Percentiles rank a stretch among this genome's conserved stretches.
These are phyloP conservation scores for Guadua angustifolia DNA, from an alignment of 176 grass and related monocot species.

Conservation along the genomic window DNA sequence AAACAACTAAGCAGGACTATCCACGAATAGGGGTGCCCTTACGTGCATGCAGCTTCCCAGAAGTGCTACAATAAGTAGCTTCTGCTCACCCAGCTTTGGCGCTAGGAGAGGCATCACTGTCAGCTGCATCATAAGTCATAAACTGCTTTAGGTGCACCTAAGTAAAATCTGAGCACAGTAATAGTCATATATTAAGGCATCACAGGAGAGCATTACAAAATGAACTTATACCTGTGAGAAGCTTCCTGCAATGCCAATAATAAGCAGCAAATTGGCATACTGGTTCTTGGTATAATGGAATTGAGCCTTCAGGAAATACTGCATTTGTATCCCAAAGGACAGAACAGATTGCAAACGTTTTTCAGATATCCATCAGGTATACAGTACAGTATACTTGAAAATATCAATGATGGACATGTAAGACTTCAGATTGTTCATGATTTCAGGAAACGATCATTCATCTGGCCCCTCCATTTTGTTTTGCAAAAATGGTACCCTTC, in stretches of 20 bases:
- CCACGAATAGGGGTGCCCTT: conserved; percentile 33
- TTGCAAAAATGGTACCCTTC: no score
- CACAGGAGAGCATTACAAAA: neutral
- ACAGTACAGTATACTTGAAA: neutral
- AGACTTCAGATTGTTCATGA: conserved; percentile 1
- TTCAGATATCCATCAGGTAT: neutral
- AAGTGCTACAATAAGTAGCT: conserved; percentile 72
- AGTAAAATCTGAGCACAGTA: neutral
- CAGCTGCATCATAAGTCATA: conserved; percentile 56
- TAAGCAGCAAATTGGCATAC: conserved; percentile 84
- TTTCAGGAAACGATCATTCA: neutral
- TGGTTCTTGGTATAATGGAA: conserved; percentile 92
- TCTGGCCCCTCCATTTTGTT: no score
- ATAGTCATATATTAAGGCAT: neutral
- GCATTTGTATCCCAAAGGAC: conserved; percentile 28
- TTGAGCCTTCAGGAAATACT: conserved; percentile 93
- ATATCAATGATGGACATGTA: neutral
- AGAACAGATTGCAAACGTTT: neutral
- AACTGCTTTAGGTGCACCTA: conserved; percentile 10
- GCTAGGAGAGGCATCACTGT: conserved; percentile 77
- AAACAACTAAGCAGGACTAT: conserved; percentile 30
- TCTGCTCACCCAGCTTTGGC: conserved; percentile 74
- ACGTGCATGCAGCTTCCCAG: conserved; percentile 65
- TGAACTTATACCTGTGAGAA: conserved; percentile 73
- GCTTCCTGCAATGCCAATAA: conserved; percentile 61